These are phyloP conservation scores for Suillus variegatus DNA, from an alignment of 768 basidiomycete species.

Conservation along the genomic window DNA sequence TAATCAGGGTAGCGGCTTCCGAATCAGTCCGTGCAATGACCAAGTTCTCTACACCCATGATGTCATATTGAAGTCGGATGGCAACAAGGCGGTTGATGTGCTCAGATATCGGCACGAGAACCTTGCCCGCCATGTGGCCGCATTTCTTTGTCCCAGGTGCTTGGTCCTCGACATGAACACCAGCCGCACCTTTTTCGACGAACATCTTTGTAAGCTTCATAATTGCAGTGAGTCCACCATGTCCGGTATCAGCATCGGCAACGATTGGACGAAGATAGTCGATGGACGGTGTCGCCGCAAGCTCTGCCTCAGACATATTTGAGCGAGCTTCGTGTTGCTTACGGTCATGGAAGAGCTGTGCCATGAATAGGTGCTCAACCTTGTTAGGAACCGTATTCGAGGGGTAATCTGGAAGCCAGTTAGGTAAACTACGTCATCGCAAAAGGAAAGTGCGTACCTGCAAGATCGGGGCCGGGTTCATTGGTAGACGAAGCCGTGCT, in stretches of 20 bases:
- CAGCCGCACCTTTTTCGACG: constrained; percentile 97
- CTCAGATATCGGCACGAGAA: constrained; percentile 95
- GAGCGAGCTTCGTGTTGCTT: constrained; percentile 88
- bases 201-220: constrained; percentile 99
- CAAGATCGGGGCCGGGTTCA: constrained; percentile 98
- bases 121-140: constrained; percentile 93
- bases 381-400: constrained; percentile 99
- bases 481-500: constrained; percentile 92
- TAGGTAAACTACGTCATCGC: neutral
- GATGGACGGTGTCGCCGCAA: constrained; percentile 65
- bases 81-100: constrained; percentile 98
- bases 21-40: constrained; percentile 94
- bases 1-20: constrained; percentile 96
- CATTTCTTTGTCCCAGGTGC: constrained; percentile 97
- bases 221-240: constrained; percentile 95
- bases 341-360: constrained; percentile 98
- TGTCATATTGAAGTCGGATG: constrained; percentile 95
- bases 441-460: constrained; percentile 51
- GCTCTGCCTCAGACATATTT: constrained; percentile 66
- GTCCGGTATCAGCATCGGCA: constrained; percentile 97
- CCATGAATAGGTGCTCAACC: constrained; percentile 97
- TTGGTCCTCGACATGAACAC: constrained; percentile 98
- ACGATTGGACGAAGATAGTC: constrained; percentile 95
- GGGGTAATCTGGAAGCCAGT: constrained; percentile 73
- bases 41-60: constrained; percentile 97